Evolutionary conservation across 805 yeast species (phyloP).

Genomic region (Priceomyces haplophilus): DNA sequence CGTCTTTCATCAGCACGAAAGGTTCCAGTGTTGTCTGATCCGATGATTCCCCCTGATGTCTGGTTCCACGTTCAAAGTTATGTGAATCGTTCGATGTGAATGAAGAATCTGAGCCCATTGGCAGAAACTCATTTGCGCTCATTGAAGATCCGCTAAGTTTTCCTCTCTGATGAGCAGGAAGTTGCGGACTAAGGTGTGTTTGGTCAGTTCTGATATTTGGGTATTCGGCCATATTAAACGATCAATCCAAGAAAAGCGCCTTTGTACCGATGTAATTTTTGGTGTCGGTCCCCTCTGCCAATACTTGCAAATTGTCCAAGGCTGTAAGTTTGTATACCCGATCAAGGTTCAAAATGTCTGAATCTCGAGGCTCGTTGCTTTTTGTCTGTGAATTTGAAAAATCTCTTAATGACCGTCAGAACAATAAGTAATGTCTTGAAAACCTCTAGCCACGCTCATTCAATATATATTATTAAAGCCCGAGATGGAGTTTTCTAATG

Average conservation of each 20-base stretch:
- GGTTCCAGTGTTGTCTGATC: neutral
- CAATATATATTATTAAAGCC: no score
- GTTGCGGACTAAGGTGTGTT: neutral
- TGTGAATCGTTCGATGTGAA: constrained; percentile 24
- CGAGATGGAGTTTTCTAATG: no score
- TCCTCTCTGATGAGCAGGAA: neutral
- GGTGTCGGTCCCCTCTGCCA: neutral
- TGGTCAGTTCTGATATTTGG: constrained; percentile 15
- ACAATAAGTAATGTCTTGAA: no score
- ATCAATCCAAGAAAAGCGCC: neutral
- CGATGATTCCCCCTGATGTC: neutral
- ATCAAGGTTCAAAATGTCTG: neutral
- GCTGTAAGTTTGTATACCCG: neutral
- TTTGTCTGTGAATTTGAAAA: no score
- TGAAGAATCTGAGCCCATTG: constrained; percentile 29
- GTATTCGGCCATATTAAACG: constrained; percentile 19
- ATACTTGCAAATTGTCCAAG: neutral
- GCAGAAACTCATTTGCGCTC: constrained; percentile 33
- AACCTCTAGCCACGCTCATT: no score
- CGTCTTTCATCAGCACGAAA: neutral
- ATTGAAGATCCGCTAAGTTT: constrained; percentile 11
- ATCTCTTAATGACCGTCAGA: no score
- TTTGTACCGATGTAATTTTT: neutral
- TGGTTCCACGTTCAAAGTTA: neutral
- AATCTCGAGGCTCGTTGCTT: no score